phyloP scores from a whole-genome alignment of 352 stramenopile genomes.

The Phytophthora citricola region DNA sequence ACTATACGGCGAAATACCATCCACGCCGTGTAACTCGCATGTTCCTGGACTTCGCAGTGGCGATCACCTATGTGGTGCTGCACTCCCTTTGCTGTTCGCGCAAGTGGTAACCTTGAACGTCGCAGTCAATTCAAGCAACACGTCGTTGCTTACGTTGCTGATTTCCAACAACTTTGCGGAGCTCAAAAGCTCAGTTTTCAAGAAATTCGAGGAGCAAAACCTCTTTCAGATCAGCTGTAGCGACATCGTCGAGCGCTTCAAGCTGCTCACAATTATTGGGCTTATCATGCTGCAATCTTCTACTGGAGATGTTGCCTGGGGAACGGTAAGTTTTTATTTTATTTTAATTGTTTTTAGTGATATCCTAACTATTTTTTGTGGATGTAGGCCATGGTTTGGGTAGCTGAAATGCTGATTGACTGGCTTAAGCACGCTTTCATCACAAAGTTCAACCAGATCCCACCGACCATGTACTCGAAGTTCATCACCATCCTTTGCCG shows the following conservation, averaged over 20 bases:
- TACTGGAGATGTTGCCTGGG: slow-evolving; percentile 72
- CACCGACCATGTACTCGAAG: slow-evolving; percentile 94
- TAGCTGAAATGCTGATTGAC: slow-evolving; percentile 96
- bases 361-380: slow-evolving; percentile 3
- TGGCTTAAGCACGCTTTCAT: slow-evolving; percentile 99
- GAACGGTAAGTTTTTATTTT: slow-evolving; percentile 55
- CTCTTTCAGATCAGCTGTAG: slow-evolving; percentile 98
- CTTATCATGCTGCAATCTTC: slow-evolving; percentile 95
- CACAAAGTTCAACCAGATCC: slow-evolving; percentile 98
- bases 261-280: slow-evolving; percentile 95
- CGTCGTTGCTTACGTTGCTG: slow-evolving; percentile 94
- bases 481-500: slow-evolving; percentile 95
- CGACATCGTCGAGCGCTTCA: slow-evolving; percentile 98
- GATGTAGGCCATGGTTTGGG: slow-evolving; percentile 85
- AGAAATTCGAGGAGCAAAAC: slow-evolving; percentile 96
- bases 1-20: slow-evolving; percentile 88
- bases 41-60: slow-evolving; percentile 79
- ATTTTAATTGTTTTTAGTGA: not conserved
- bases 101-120: slow-evolving; percentile 98
- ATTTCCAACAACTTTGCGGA: slow-evolving; percentile 99
- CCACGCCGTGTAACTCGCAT: slow-evolving; percentile 73
- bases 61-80: slow-evolving; percentile 86
- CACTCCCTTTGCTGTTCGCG: slow-evolving; percentile 96
- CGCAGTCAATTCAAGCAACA: slow-evolving; percentile 95
- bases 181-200: slow-evolving; percentile 98